These are phyloP conservation scores for Leccinum incarnatum DNA, from an alignment of 768 basidiomycete genomes.

Conservation along the genomic window DNA sequence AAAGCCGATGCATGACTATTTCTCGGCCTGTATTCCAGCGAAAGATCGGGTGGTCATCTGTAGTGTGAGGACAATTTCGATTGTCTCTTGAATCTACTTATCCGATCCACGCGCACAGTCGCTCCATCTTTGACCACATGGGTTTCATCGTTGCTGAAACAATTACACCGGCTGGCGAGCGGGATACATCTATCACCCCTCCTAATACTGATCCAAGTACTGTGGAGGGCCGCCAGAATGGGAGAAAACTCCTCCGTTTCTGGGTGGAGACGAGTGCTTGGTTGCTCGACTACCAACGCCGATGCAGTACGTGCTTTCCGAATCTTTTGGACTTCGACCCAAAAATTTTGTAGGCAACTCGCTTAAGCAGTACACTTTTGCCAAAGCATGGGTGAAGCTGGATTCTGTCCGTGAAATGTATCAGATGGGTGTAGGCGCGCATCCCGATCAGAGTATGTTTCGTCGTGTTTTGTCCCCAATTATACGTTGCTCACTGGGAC, in stretches of 20 bases:
- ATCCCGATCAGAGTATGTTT: conserved; percentile 69
- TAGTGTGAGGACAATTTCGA: conserved; percentile 45
- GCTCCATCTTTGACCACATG: conserved; percentile 40
- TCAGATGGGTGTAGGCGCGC: conserved; percentile 70
- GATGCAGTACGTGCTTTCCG: conserved; percentile 37
- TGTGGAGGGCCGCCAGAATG: conserved; percentile 47
- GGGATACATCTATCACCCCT: conserved; percentile 49
- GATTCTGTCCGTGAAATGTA: conserved; percentile 67
- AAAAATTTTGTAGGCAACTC: conserved; percentile 36
- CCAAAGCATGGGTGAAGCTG: conserved; percentile 48
- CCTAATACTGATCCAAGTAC: conserved; percentile 50
- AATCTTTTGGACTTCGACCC: conserved; percentile 11
- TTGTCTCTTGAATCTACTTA: conserved; percentile 10
- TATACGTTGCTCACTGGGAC: conserved; percentile 6
- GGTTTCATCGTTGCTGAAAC: conserved; percentile 35
- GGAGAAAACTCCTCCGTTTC: conserved; percentile 66
- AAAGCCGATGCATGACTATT: conserved; percentile 56
- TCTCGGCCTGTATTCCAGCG: conserved; percentile 51
- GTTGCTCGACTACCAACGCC: conserved; percentile 54
- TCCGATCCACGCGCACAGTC: conserved; percentile 26
- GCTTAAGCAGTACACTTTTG: conserved; percentile 43
- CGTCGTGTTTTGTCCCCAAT: background rate
- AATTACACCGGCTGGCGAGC: conserved; percentile 22
- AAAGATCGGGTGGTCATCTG: conserved; percentile 65
- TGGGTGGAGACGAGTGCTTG: conserved; percentile 79